Percentiles rank a stretch among this genome's conserved stretches.
Evolutionary conservation across 148 eudicot species (phyloP).

Genomic region (Gaultheria prostrata): DNA sequence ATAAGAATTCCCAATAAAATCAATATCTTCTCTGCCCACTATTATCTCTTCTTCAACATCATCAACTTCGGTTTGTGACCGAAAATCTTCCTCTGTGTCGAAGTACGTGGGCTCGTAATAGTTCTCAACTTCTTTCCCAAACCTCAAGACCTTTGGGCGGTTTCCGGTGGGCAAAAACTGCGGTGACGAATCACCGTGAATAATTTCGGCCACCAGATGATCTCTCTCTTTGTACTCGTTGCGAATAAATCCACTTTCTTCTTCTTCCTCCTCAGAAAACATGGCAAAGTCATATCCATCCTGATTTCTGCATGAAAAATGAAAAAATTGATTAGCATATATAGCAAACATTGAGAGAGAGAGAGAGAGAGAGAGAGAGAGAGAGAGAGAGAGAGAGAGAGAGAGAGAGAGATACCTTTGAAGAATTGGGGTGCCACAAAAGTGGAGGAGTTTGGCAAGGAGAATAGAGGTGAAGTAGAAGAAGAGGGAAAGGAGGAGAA

Average conservation of each 20-base stretch:
- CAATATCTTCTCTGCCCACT: constrained; percentile 14
- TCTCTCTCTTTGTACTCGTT: constrained; percentile 23
- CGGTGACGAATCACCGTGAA: constrained; percentile 30
- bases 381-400: neutral
- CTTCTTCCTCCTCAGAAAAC: constrained; percentile 50
- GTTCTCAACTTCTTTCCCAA: constrained; percentile 10
- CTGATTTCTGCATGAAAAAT: constrained; percentile 31
- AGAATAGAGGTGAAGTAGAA: constrained; percentile 59
- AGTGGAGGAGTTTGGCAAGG: constrained; percentile 54
- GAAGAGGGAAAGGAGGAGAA: constrained; percentile 70
- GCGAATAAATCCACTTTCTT: constrained; percentile 21
- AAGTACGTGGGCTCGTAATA: constrained; percentile 5
- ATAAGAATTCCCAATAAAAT: constrained; percentile 17
- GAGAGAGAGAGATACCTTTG: constrained; percentile 30
- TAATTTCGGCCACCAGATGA: constrained; percentile 49
- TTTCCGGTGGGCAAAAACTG: constrained; percentile 23
- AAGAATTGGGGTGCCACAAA: constrained; percentile 40
- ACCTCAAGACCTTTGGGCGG: constrained; percentile 7
- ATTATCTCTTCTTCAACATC: constrained; percentile 31
- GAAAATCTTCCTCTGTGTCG: constrained; percentile 18
- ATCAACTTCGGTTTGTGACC: constrained; percentile 25
- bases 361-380: neutral
- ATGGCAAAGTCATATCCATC: constrained; percentile 40
- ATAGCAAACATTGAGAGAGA: neutral
- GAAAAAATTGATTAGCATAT: neutral